These are phyloP conservation scores for Lonicera japonica DNA, from an alignment of 129 eudicot species.

Conservation along the genomic window DNA sequence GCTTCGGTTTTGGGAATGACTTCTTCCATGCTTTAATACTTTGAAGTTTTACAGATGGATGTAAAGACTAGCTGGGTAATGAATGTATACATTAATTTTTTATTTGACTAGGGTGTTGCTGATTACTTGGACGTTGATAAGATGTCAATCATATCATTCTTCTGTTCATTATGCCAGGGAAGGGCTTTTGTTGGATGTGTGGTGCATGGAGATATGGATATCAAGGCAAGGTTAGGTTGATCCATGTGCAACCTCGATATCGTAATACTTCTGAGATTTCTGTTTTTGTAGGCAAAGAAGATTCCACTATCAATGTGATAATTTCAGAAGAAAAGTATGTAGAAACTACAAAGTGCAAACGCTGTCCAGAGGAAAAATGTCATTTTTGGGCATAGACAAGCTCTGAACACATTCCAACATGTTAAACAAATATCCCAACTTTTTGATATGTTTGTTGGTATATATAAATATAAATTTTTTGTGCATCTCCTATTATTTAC, in stretches of 20 bases:
- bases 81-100: neutral
- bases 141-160: neutral
- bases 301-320: neutral
- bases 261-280: neutral
- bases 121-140: neutral
- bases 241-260: neutral
- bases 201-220: neutral
- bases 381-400: too few relatives aligned
- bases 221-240: neutral
- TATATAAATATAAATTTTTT: too few relatives aligned
- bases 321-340: neutral
- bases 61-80: neutral
- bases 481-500: too few relatives aligned
- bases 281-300: neutral
- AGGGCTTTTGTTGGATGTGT: too few relatives aligned
- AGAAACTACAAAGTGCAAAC: too few relatives aligned
- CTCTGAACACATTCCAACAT: too few relatives aligned
- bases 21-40: conserved; percentile 29
- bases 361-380: too few relatives aligned
- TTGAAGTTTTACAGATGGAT: neutral
- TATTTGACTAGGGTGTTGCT: neutral
- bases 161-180: neutral
- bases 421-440: too few relatives aligned
- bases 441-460: too few relatives aligned
- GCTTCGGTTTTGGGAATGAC: conserved; percentile 27